Percentiles rank a stretch among this genome's conserved stretches.
phyloP scores from a whole-genome alignment of 2,329 filamentous ascomycete genomes.

The Diaporthe velutina region DNA sequence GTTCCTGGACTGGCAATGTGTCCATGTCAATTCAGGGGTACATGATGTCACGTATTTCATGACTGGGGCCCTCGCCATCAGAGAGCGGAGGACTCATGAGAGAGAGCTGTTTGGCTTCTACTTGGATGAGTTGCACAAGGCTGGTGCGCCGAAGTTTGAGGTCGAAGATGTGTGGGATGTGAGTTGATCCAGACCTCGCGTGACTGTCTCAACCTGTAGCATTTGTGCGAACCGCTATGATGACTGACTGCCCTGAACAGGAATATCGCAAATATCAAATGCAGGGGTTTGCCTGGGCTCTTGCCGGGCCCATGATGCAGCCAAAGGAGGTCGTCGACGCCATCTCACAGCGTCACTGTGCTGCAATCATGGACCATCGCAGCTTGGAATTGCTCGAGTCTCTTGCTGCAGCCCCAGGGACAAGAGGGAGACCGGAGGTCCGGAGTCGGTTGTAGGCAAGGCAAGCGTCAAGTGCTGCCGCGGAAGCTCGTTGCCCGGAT shows the following conservation, averaged over 20 bases:
- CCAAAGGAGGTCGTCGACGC: constrained; percentile 48
- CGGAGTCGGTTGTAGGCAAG: constrained; percentile 17
- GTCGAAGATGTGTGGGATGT: constrained; percentile 45
- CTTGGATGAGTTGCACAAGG: constrained; percentile 47
- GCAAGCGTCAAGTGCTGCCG: background rate
- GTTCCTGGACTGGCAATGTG: constrained; percentile 58
- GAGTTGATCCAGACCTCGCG: background rate
- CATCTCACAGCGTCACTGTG: constrained; percentile 49
- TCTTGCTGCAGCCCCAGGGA: background rate
- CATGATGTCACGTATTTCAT: constrained; percentile 59
- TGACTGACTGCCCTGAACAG: constrained; percentile 3
- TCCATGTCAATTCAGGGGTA: constrained; percentile 56
- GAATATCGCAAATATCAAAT: constrained; percentile 51
- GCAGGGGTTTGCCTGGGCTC: constrained; percentile 50
- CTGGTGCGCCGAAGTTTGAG: constrained; percentile 49
- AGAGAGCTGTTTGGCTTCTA: constrained; percentile 54
- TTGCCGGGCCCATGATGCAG: constrained; percentile 53
- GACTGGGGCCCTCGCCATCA: constrained; percentile 52
- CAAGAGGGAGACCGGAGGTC: background rate
- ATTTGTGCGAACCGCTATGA: background rate
- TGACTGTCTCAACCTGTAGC: too few relatives aligned
- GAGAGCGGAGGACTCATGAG: constrained; percentile 56
- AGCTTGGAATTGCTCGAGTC: constrained; percentile 49
- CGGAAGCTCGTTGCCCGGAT: background rate
- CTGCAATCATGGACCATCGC: constrained; percentile 51